A percentile compares a stretch with the other conserved stretches of the same genome.
Evolutionary conservation across 257 asterid genomes (phyloP).

Genomic region (Osmanthus fragrans): DNA sequence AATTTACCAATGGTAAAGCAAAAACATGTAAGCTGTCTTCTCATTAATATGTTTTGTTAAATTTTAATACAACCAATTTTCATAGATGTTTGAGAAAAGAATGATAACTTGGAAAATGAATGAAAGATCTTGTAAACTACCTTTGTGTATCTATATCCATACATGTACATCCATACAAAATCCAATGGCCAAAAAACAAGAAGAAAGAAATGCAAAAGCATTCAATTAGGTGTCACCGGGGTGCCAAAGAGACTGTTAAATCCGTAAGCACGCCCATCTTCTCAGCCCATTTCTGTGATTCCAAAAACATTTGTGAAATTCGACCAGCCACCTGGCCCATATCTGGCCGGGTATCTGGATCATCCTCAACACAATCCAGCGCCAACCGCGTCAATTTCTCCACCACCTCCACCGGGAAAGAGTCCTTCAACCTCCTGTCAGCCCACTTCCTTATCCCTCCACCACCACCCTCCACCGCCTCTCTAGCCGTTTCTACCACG

Average conservation of each 20-base stretch:
- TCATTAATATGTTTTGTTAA: background rate
- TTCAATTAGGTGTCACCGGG: constrained; percentile 33
- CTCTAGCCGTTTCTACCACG: constrained; percentile 71
- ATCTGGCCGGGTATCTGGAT: constrained; percentile 67
- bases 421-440: constrained; percentile 75
- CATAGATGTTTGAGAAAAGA: background rate
- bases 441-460: constrained; percentile 43
- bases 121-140: background rate
- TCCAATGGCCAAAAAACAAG: background rate
- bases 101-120: background rate
- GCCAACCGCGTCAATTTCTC: constrained; percentile 67
- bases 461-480: constrained; percentile 57
- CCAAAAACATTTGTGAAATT: constrained; percentile 76
- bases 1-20: background rate
- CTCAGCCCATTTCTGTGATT: constrained; percentile 78
- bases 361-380: constrained; percentile 68
- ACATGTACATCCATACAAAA: background rate
- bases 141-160: background rate
- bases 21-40: background rate
- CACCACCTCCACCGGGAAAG: constrained; percentile 82
- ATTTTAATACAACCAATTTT: background rate
- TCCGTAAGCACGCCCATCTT: constrained; percentile 42
- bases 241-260: constrained; percentile 47
- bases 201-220: background rate
- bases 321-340: constrained; percentile 71